Evolutionary conservation across 1,139 yeast species (phyloP).

Genomic region (Taphrina sp.): DNA sequence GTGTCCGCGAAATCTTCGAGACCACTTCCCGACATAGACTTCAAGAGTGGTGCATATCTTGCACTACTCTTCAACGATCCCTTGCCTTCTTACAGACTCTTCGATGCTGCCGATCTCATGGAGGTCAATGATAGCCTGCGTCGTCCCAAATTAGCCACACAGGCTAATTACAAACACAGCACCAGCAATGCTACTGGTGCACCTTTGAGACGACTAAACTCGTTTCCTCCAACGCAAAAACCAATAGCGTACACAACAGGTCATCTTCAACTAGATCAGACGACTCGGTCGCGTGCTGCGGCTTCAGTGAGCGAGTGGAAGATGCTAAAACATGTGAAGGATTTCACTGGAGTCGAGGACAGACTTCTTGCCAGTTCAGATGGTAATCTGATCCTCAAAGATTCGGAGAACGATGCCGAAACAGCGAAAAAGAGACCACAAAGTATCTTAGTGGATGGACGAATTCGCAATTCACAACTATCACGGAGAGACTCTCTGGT

Average conservation of each 20-base stretch:
- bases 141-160: neutral
- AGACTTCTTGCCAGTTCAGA: constrained; percentile 46
- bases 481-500: constrained; percentile 22
- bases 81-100: constrained; percentile 55
- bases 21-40: constrained; percentile 49
- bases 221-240: constrained; percentile 44
- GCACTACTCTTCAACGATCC: constrained; percentile 61
- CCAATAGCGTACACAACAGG: constrained; percentile 45
- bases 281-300: constrained; percentile 46
- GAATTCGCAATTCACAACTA: constrained; percentile 19
- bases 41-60: constrained; percentile 53
- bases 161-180: too few relatives aligned
- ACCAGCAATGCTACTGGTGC: neutral
- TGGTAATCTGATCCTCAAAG: constrained; percentile 55
- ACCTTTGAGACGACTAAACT: constrained; percentile 43
- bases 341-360: constrained; percentile 59
- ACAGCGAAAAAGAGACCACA: constrained; percentile 13
- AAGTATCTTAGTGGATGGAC: constrained; percentile 21
- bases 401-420: constrained; percentile 45
- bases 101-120: constrained; percentile 42
- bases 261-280: constrained; percentile 44
- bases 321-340: constrained; percentile 56
- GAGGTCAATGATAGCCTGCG: constrained; percentile 34
- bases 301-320: constrained; percentile 49
- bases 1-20: constrained; percentile 47